Conservation (phyloP, 352 stramenopile species). For the Pseudoperonospora humuli region DNA sequence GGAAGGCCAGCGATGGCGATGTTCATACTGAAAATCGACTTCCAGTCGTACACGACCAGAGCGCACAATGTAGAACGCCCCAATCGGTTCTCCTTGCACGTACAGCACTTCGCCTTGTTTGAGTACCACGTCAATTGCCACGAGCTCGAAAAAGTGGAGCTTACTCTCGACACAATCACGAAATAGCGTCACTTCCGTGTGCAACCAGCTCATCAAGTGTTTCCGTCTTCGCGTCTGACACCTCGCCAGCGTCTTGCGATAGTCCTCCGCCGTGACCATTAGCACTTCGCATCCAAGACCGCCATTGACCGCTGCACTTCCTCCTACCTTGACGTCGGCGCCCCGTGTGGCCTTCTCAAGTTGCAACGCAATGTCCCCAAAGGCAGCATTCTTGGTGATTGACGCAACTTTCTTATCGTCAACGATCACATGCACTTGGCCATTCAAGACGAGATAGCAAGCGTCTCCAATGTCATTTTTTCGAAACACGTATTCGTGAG, state of each 20-base stretch:
- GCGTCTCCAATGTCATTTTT: conserved; percentile 59
- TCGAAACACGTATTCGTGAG: conserved; percentile 48
- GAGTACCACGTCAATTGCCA: conserved; percentile 60
- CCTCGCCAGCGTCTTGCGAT: conserved; percentile 58
- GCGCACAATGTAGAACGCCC: conserved; percentile 68
- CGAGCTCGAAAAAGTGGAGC: conserved; percentile 69
- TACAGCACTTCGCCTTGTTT: conserved; percentile 54
- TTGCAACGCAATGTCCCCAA: conserved; percentile 67
- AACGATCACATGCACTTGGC: conserved; percentile 62
- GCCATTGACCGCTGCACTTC: background rate
- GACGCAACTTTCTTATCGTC: conserved; percentile 46
- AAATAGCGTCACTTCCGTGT: conserved; percentile 58
- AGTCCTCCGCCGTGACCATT: conserved; percentile 63
- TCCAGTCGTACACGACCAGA: conserved; percentile 43
- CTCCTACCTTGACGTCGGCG: conserved; percentile 49
- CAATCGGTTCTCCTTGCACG: conserved; percentile 47
- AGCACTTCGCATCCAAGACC: conserved; percentile 42
- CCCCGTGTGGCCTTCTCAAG: too few relatives aligned
- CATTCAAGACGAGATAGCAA: conserved; percentile 48
- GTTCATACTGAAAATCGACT: too few relatives aligned
- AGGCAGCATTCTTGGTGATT: conserved; percentile 52
- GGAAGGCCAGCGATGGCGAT: too few relatives aligned
- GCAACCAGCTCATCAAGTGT: conserved; percentile 57
- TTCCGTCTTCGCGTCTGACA: conserved; percentile 59
- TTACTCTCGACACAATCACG: conserved; percentile 70